phyloP scores from a whole-genome alignment of 2,329 filamentous ascomycete genomes.

The Coniochaeta ligniaria region DNA sequence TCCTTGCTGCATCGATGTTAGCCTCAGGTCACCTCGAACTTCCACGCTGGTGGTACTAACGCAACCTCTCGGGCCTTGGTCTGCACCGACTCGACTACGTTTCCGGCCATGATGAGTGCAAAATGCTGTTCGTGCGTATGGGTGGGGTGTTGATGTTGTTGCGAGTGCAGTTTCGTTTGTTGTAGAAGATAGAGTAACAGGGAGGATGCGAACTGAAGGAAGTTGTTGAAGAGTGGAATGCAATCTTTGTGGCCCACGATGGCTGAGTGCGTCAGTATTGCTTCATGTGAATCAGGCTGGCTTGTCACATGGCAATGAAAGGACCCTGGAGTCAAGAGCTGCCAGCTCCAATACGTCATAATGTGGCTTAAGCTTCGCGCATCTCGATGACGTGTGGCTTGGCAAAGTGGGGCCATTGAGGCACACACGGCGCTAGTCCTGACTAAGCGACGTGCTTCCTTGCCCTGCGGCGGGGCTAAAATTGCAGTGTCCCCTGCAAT shows the following conservation, averaged over 20 bases:
- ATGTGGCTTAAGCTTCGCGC: neutral
- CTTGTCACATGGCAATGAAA: neutral
- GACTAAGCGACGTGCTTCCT: neutral
- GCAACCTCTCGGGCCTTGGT: slow-evolving; percentile 42
- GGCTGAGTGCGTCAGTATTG: neutral
- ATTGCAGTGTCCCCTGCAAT: too few relatives aligned
- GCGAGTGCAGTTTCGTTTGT: neutral
- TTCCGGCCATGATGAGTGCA: slow-evolving; percentile 10
- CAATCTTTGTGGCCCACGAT: neutral
- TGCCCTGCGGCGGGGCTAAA: too few relatives aligned
- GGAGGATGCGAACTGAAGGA: neutral
- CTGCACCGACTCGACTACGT: slow-evolving; percentile 29
- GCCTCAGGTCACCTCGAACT: neutral
- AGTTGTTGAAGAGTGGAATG: neutral
- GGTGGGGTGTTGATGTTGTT: too few relatives aligned
- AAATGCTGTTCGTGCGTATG: neutral
- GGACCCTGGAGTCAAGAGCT: neutral
- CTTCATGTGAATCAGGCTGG: neutral
- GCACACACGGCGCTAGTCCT: neutral
- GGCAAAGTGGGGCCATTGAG: neutral
- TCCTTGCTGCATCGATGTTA: slow-evolving; percentile 41
- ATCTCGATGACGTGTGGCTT: neutral
- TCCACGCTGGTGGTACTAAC: slow-evolving; percentile 21
- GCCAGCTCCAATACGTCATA: neutral
- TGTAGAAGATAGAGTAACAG: neutral